Evolutionary conservation across 106 monocot genomes (phyloP).

Genomic region (Apostasia shenzhenica): DNA sequence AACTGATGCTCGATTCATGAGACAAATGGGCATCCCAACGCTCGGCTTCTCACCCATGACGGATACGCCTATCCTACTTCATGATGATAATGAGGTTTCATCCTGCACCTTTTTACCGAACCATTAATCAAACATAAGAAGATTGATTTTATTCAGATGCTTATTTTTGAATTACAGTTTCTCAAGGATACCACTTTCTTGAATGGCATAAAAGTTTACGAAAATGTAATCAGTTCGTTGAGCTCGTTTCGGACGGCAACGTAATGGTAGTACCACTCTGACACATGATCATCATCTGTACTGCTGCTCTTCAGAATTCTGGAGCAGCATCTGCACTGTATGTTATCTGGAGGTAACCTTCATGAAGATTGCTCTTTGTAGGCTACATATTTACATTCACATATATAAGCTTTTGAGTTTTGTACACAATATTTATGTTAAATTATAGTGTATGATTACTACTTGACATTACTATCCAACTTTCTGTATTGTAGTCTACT

Average conservation of each 20-base stretch:
- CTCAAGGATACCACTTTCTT: conserved; percentile 71
- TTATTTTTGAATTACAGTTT: conserved; percentile 38
- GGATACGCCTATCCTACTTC: conserved; percentile 89
- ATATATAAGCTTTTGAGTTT: no score
- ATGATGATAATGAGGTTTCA: conserved; percentile 87
- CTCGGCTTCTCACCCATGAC: conserved; percentile 97
- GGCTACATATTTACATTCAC: no score
- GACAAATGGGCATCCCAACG: conserved; percentile 75
- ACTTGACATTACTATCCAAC: no score
- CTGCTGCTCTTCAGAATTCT: no score
- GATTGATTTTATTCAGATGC: background rate
- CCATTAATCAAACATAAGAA: background rate
- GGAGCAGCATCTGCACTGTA: no score
- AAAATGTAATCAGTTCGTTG: conserved; percentile 60
- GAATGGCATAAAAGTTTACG: conserved; percentile 79
- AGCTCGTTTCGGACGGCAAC: conserved; percentile 29
- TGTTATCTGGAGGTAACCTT: no score
- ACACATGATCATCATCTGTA: no score
- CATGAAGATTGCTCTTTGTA: no score
- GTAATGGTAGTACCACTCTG: no score
- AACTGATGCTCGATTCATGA: conserved; percentile 84
- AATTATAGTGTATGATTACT: no score
- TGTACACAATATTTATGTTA: no score
- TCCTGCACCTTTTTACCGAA: background rate
- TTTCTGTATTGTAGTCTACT: no score